Base-by-base conservation (phyloP, 805 yeast species). In the Barnettozyma siamensis region DNA sequence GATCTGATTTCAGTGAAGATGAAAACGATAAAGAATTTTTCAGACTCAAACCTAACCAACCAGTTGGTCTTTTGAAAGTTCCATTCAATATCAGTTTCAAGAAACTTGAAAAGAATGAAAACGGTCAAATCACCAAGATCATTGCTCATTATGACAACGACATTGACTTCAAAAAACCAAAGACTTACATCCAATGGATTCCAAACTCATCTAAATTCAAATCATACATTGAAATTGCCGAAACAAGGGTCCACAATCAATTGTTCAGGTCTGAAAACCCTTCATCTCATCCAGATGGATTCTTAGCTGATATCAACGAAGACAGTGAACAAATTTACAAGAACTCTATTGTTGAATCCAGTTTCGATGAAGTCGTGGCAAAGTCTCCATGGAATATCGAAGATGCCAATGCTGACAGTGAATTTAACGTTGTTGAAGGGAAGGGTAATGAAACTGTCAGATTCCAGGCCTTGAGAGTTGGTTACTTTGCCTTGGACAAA, bases 381-480 rank as follows among this genome's bases (percentile, higher is more conserved):
- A 78, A 75, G 50, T 79, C 91, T 20, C 97, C 97, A 45, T 76
- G 91, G 79, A 79, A 79, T 50, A 66, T 78, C 53, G 72, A 69
- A 31, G 71, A 69, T 36, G 72, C 80, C 23, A 71, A 73, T 26
- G 71, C 72, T 31, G 73, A 78, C 38, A 67, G 73, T 31, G 81
- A 81, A 48, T 86, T 88, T 60, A 64, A 70, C 57, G 83, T 88
- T 50, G 71, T 75, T 51, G 97, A 93, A 61, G 72, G 74, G 45
- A 64, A 65, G 31, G 74, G 78, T 4, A 76, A 79, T 35, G 95
- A 89, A 62, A 76, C 89, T n/a, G 88, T 86, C 26, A 78, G 99
- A 65, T 93, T 93, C 88, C 99, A 93, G 70, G 99, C 96, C 24
- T 76, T 93, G 64, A 80, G 99, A 67, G 91, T 87, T 35, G 99